Conservation (phyloP, 2,329 filamentous ascomycete species). For the Cercospora sp. region DNA sequence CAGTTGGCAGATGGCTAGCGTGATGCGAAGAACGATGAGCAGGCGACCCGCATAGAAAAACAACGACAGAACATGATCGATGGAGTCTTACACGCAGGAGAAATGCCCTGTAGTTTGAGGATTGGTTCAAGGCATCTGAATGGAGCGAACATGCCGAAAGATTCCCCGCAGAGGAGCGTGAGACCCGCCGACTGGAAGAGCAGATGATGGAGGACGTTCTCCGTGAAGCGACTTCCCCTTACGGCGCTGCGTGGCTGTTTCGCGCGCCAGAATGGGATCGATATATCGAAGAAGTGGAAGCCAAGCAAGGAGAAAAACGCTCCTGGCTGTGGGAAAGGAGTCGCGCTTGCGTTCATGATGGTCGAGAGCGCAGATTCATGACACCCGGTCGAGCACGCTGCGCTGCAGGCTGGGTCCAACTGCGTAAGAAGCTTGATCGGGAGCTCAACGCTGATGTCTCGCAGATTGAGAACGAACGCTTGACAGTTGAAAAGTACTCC, state of each 20-base stretch:
- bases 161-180: background rate
- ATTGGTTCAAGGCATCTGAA: background rate
- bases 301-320: background rate
- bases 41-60: background rate
- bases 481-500: background rate
- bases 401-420: background rate
- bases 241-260: background rate
- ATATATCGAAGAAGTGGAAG: background rate
- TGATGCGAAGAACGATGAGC: background rate
- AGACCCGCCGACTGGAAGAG: background rate
- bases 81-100: background rate
- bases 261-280: background rate
- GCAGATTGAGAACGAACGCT: background rate
- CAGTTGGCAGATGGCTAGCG: background rate
- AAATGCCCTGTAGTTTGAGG: background rate
- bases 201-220: background rate
- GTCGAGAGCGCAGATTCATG: background rate
- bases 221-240: background rate
- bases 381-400: background rate
- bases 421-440: background rate
- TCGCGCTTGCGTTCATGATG: background rate
- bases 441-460: background rate
- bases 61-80: background rate
- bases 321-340: background rate
- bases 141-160: background rate